Evolutionary conservation across 1,139 yeast genomes (phyloP).

Genomic region (Saccharomycopsis hybrid): DNA sequence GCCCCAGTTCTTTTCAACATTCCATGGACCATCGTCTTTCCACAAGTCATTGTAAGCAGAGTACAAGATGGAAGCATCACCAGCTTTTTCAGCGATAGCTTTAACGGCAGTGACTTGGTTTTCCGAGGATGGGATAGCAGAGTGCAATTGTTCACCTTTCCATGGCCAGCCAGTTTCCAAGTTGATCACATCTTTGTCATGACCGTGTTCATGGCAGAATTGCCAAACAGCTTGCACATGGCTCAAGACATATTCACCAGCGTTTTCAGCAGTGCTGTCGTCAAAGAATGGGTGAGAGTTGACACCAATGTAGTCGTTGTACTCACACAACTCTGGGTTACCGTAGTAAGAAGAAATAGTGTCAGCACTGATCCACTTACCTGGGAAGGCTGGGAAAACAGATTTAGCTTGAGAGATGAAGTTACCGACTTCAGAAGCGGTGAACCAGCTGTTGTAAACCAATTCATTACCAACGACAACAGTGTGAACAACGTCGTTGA

Average conservation of each 20-base stretch:
- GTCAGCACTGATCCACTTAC: conserved; percentile 46
- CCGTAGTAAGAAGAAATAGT: conserved; percentile 44
- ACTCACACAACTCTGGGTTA: conserved; percentile 42
- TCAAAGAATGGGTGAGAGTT: conserved; percentile 50
- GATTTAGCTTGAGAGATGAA: conserved; percentile 54
- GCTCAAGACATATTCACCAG: conserved; percentile 44
- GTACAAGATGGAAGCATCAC: conserved; percentile 38
- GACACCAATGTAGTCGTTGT: conserved; percentile 44
- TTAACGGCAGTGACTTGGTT: conserved; percentile 41
- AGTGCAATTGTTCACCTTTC: conserved; percentile 36
- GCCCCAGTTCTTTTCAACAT: conserved; percentile 21
- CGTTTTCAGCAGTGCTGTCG: conserved; percentile 37
- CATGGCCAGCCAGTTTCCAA: conserved; percentile 53
- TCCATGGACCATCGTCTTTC: conserved; percentile 36
- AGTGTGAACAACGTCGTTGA: conserved; percentile 48
- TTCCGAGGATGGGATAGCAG: conserved; percentile 38
- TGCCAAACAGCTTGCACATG: conserved; percentile 42
- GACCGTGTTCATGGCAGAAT: conserved; percentile 33
- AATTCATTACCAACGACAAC: conserved; percentile 84
- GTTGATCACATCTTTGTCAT: conserved; percentile 36
- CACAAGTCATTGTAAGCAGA: conserved; percentile 47
- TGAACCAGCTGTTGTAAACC: conserved; percentile 64
- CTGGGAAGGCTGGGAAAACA: conserved; percentile 42
- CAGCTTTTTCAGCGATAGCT: conserved; percentile 35
- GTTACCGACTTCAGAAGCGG: conserved; percentile 47